Base-by-base conservation (phyloP, 139 green algal genomes). In the Closterium sp. region DNA sequence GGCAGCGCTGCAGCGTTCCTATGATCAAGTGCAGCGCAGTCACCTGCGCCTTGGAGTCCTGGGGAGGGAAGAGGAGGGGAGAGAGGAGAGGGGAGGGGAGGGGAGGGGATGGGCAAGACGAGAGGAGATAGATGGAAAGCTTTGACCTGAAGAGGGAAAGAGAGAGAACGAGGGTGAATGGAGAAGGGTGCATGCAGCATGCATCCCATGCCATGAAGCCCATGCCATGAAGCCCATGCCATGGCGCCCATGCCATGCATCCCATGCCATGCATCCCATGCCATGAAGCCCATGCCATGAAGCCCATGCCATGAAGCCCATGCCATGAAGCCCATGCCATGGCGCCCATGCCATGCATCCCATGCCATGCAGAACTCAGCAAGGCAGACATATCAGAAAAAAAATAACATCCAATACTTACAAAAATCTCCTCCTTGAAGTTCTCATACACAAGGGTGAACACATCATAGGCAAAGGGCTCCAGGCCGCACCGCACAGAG, bases 391-490 rank as follows among this genome's bases (percentile, higher is more conserved):
- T 21, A 66, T n/a, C 38, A 66, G 38, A 8, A 12, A 12, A 33
- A 10, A 33, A 9, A 32, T 33, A 86, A 9, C 83, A 34, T 86
- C 10, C 30, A 86, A 2, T 33, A 81, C 86, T 93, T 3, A 94
- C 91, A 1, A 95, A 91, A 23, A 99, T 96, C 8, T 93, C 92
- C 89, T 99, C 97, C 93, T 99, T 98, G 92, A 98, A 99, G 81
- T 99, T 83, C 6, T 95, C 91, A 89, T 98, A 98, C 4, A 97
- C 97, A 93, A 97, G 95, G 76, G 93, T 93, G 55, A 99, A 98
- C 90, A 98, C 98, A 83, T 98, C 97, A 88, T 99, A 99, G 23
- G 97, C 95, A 31, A 98, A 95, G 91, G 96, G 38, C 93, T 99
- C 97, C 90, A 97, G 66, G 9, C 30, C 89, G 35, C 92, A 93